These are phyloP conservation scores for Candida krabiensis DNA, from an alignment of 805 yeast species.

Conservation along the genomic window DNA sequence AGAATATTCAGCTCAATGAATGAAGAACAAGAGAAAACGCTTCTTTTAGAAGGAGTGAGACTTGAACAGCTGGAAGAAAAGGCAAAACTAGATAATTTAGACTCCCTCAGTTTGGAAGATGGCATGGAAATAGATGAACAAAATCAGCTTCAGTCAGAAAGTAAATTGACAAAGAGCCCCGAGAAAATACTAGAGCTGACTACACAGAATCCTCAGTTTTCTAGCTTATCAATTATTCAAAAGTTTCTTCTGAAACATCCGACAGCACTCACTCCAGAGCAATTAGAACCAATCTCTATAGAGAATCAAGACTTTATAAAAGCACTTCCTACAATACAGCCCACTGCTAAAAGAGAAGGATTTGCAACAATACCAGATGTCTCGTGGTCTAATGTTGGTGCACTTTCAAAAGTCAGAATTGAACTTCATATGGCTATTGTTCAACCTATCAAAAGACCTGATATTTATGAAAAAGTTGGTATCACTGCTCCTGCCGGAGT, in stretches of 20 bases:
- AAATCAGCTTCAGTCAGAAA: background rate
- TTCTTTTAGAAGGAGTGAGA: conserved; percentile 17
- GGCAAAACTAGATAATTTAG: conserved; percentile 6
- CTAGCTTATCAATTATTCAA: conserved; percentile 59
- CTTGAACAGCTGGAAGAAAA: conserved; percentile 10
- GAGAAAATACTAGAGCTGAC: conserved; percentile 4
- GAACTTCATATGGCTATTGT: conserved; percentile 97
- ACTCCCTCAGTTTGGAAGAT: conserved; percentile 12
- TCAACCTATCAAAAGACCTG: conserved; percentile 93
- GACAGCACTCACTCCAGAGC: conserved; percentile 70
- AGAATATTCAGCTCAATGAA: conserved; percentile 72
- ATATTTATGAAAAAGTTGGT: conserved; percentile 84
- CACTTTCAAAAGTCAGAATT: conserved; percentile 72
- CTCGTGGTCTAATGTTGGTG: conserved; percentile 94
- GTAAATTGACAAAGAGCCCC: background rate
- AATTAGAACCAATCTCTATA: conserved; percentile 74
- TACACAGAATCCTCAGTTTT: conserved; percentile 6
- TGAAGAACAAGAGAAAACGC: conserved; percentile 36
- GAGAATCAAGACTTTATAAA: conserved; percentile 74
- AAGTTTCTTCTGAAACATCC: conserved; percentile 75
- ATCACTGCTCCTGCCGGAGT: conserved; percentile 97
- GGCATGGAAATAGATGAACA: conserved; percentile 26
- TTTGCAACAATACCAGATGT: conserved; percentile 98
- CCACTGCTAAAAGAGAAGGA: conserved; percentile 97
- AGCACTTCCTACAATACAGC: conserved; percentile 92